These are phyloP conservation scores for Glebionis coronaria DNA, from an alignment of 129 eudicot species.

Conservation along the genomic window DNA sequence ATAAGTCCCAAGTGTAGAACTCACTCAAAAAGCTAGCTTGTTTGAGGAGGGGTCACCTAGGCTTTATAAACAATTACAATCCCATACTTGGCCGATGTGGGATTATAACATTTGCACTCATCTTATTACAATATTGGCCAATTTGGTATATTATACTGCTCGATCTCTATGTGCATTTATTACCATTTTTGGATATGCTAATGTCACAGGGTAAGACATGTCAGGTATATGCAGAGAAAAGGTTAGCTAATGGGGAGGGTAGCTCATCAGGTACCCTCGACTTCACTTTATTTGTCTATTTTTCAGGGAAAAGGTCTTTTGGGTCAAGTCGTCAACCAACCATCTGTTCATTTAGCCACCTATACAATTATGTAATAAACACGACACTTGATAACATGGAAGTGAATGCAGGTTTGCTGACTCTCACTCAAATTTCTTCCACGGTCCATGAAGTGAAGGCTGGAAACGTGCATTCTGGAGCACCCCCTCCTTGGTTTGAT, in stretches of 20 bases:
- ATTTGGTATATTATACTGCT: conserved; percentile 6
- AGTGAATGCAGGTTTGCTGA: conserved; percentile 39
- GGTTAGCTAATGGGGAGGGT: conserved; percentile 35
- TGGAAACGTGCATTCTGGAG: conserved; percentile 95
- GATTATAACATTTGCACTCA: no score
- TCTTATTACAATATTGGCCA: conserved; percentile 1
- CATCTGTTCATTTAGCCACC: no score
- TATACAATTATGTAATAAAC: not conserved
- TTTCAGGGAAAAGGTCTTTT: no score
- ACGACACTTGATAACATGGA: conserved; percentile 5
- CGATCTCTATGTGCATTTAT: conserved; percentile 13
- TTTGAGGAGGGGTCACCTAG: no score
- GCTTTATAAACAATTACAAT: no score
- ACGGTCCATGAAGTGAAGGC: conserved; percentile 23
- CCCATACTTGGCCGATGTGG: no score
- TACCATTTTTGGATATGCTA: conserved; percentile 26
- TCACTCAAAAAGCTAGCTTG: no score
- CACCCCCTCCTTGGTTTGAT: conserved; percentile 89
- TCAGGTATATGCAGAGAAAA: conserved; percentile 48
- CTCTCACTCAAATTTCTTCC: conserved; percentile 51
- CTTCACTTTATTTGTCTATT: not conserved
- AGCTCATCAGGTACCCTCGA: conserved; percentile 41
- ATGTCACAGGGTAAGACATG: conserved; percentile 28
- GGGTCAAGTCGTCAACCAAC: no score
- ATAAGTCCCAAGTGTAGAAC: no score